These are phyloP conservation scores for Tricholoma hemisulphureum DNA, from an alignment of 768 basidiomycete species.

Conservation along the genomic window DNA sequence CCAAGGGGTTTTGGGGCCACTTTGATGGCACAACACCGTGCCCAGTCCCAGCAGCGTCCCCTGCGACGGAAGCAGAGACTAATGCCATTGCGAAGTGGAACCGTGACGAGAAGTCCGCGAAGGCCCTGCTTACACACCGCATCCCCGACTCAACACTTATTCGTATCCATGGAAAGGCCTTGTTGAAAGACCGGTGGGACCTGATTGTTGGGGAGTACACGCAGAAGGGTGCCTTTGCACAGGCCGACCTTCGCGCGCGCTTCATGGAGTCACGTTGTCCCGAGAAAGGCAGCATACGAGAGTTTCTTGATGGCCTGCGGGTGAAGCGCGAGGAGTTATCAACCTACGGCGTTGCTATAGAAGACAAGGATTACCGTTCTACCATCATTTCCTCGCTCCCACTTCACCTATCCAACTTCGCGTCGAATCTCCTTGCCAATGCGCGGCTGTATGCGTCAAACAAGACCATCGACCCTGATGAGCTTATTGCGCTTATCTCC, in stretches of 20 bases:
- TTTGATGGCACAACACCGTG: not conserved
- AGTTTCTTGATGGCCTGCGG: conserved; percentile 24
- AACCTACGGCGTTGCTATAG: conserved; percentile 24
- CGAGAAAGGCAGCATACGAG: conserved; percentile 22
- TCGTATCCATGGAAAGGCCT: conserved; percentile 16
- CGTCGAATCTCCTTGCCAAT: not conserved
- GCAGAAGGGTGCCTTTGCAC: conserved; percentile 28
- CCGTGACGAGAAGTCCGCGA: no score
- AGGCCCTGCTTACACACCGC: conserved; percentile 23
- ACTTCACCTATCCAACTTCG: not conserved
- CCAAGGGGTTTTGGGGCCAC: not conserved
- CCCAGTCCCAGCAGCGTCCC: no score
- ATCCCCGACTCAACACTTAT: conserved; percentile 31
- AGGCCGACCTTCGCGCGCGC: conserved; percentile 21
- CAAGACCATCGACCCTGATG: not conserved
- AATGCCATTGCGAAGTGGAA: no score
- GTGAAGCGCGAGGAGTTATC: conserved; percentile 23
- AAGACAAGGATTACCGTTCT: conserved; percentile 23
- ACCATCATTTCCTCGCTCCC: conserved; percentile 30
- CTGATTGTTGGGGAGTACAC: conserved; percentile 30
- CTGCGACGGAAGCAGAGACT: no score
- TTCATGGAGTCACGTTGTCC: conserved; percentile 29
- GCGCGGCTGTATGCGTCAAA: not conserved
- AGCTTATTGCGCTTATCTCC: not conserved
- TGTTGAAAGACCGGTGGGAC: conserved; percentile 30